These are phyloP conservation scores for Cavenderia fasciculata DNA, from an alignment of 78 protist genomes.

Conservation along the genomic window DNA sequence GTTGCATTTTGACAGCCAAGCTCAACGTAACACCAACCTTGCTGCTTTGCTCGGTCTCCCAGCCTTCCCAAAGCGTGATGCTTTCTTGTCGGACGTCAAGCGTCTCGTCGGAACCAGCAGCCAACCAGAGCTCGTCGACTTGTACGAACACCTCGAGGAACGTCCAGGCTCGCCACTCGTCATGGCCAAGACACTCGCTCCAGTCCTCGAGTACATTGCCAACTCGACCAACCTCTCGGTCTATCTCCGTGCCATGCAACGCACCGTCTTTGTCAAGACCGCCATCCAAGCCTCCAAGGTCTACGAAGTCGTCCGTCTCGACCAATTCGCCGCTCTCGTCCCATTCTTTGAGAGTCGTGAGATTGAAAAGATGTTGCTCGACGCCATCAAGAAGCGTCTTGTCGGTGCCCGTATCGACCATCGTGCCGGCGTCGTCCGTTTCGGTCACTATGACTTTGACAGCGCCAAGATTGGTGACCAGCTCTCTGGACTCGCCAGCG, in stretches of 20 bases:
- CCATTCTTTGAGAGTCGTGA: constrained; percentile 51
- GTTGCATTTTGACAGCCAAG: constrained; percentile 32
- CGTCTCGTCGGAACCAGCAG: constrained; percentile 9
- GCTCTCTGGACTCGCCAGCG: constrained; percentile 20
- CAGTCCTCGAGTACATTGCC: constrained; percentile 55
- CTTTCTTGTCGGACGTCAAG: constrained; percentile 28
- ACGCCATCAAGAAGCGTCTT: constrained; percentile 52
- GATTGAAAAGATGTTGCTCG: constrained; percentile 38
- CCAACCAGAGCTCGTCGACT: constrained; percentile 69
- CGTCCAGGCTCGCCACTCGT: constrained; percentile 32
- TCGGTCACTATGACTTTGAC: constrained; percentile 69
- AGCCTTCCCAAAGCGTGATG: constrained; percentile 61
- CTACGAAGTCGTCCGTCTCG: constrained; percentile 72
- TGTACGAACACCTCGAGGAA: constrained; percentile 58
- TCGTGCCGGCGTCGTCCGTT: constrained; percentile 55
- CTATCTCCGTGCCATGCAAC: constrained; percentile 72
- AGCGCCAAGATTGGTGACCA: constrained; percentile 70
- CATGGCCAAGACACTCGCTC: constrained; percentile 20
- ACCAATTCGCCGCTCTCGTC: constrained; percentile 46
- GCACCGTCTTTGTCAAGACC: constrained; percentile 58
- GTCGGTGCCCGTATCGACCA: constrained; percentile 81
- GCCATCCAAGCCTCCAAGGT: constrained; percentile 79
- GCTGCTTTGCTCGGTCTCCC: constrained; percentile 47
- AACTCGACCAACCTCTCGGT: not conserved
- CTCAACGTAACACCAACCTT: constrained; percentile 30